These are phyloP conservation scores for Penicillium maclennaniae DNA, from an alignment of 495 filamentous ascomycete genomes.

Conservation along the genomic window DNA sequence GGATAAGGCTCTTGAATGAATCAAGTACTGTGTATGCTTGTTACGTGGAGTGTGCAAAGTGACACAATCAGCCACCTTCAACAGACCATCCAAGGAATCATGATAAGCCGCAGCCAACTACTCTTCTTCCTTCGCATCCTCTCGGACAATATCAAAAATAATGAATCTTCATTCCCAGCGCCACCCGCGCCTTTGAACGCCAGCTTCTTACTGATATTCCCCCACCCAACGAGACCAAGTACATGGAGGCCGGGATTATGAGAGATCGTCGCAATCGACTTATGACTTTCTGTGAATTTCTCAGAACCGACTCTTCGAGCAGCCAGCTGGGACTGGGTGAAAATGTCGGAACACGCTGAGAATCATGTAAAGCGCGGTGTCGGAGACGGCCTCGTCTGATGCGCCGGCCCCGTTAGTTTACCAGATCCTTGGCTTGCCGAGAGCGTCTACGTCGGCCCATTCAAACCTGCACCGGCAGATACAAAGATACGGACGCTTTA, in stretches of 20 bases:
- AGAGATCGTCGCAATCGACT: slow-evolving; percentile 42
- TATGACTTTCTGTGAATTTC: slow-evolving; percentile 49
- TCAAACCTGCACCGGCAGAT: slow-evolving; percentile 64
- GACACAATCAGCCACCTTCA: slow-evolving; percentile 54
- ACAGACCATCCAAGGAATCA: slow-evolving; percentile 46
- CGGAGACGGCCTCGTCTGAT: slow-evolving; percentile 61
- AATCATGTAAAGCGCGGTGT: slow-evolving; percentile 58
- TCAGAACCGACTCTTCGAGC: slow-evolving; percentile 21
- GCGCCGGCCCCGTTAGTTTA: slow-evolving; percentile 63
- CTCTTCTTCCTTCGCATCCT: slow-evolving; percentile 23
- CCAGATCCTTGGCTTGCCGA: slow-evolving; percentile 51
- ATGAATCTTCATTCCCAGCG: slow-evolving; percentile 61
- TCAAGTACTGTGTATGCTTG: slow-evolving; percentile 30
- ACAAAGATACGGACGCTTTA: slow-evolving; percentile 61
- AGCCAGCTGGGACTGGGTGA: slow-evolving; percentile 52
- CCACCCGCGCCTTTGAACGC: slow-evolving; percentile 51
- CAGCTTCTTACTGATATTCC: slow-evolving; percentile 61
- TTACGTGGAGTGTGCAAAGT: slow-evolving; percentile 58
- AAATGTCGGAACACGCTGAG: slow-evolving; percentile 60
- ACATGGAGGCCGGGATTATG: slow-evolving; percentile 39
- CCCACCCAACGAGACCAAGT: slow-evolving; percentile 58
- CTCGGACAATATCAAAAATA: slow-evolving; percentile 61
- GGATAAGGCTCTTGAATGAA: slow-evolving; percentile 42
- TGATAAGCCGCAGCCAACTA: slow-evolving; percentile 43
- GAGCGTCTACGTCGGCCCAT: slow-evolving; percentile 66